Evolutionary conservation across 2,329 filamentous ascomycete species (phyloP).

Genomic region (Cryphonectria carpinicola): DNA sequence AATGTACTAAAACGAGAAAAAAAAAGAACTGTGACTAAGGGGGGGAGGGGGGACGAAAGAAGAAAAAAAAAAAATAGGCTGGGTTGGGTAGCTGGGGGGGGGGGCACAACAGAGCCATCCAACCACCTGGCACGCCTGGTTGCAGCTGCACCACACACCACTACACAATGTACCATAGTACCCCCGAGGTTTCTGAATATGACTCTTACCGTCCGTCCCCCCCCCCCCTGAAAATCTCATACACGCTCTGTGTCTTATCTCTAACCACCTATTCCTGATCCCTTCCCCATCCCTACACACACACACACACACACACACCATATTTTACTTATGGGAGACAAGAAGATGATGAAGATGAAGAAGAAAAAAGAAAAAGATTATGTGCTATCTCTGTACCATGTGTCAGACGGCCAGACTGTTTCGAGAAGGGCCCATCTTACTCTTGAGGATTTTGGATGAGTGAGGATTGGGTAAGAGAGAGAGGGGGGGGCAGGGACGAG

Average conservation of each 20-base stretch:
- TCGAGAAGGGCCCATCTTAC: constrained; percentile 1
- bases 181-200: background rate
- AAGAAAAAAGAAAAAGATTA: background rate
- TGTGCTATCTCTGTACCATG: background rate
- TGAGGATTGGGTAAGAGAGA: background rate
- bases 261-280: background rate
- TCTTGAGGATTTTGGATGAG: background rate
- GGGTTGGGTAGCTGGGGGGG: background rate
- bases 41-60: background rate
- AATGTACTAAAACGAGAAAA: no score
- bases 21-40: no score
- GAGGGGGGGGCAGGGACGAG: background rate
- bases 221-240: constrained; percentile 12
- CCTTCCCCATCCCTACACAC: background rate
- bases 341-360: background rate
- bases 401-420: constrained; percentile 4
- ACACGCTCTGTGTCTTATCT: constrained; percentile 2
- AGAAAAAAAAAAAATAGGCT: background rate
- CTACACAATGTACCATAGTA: background rate
- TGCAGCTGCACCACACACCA: constrained; percentile 1
- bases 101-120: background rate
- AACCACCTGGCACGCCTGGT: background rate
- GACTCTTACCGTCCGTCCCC: constrained; percentile 1
- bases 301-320: background rate
- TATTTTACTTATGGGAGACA: background rate